Base-by-base conservation (phyloP, 2,329 filamentous ascomycete genomes). In the Knufia petricola region DNA sequence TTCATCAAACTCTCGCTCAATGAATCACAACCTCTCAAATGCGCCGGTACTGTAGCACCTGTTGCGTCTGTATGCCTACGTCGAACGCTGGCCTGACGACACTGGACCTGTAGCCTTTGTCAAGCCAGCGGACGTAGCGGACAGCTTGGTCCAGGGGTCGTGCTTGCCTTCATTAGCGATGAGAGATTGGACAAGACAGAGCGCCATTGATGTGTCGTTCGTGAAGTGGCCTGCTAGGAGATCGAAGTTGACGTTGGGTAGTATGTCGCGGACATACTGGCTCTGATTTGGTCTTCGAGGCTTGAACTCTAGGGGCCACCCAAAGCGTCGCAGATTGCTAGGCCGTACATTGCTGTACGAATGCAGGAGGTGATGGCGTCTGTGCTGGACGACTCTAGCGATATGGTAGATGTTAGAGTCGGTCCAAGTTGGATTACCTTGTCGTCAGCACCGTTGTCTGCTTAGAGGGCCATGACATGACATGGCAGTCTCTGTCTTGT, bases 151-250 rank as follows among this genome's bases (percentile, higher is more conserved):
- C 59, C 40, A 61, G 54, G 65, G 64, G 7, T 52, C 48, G 37
- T 50, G 41, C 21, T 36, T 19, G 21, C 61, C 62, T 1, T 56
- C 50, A 6, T 51, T 58, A 26, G 65, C 60, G 45, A 65, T 61
- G 12, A 71, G 58, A 17, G 67, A 66, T 37, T 64, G 57, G 1
- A 66, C 64, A 3, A 71, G 63, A 41, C 68, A 69, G 9, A 71
- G 58, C 3, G 68, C 66, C 65, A 70, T 68, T 10, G 66, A 64
- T 1, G 66, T 70, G 50, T 71, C 68, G 53, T 70, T 68, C 3
- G 68, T 69, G 57, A 66, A 71, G 28, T 60, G 64, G 56, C 69
- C 67, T 8, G 66, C 59, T 7, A 65, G 64, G 8, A 69, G 52
- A 13, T 52, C 39, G 48, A 67, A 69, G 23, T 60, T 64, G 9